Conservation (phyloP, 176 grass and related monocot species). For the Paspalum vaginatum region DNA sequence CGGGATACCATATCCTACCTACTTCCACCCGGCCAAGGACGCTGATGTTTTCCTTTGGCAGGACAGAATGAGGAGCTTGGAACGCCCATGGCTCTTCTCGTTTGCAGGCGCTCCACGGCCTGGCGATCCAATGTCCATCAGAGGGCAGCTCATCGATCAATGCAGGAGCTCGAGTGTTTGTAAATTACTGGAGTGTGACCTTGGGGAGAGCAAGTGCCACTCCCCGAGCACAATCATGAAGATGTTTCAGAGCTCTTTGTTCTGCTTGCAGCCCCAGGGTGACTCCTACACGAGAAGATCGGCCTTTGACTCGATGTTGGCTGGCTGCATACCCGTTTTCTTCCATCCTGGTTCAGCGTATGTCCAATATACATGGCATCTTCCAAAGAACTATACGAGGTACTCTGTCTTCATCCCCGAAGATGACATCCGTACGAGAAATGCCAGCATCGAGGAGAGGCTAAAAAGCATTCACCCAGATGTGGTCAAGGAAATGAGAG, state of each 20-base stretch:
- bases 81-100: conserved; percentile 83
- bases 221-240: conserved; percentile 91
- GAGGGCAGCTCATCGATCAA: conserved; percentile 83
- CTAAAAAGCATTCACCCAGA: conserved; percentile 65
- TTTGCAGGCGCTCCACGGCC: conserved; percentile 94
- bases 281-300: conserved; percentile 95
- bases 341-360: conserved; percentile 97
- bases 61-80: conserved; percentile 88
- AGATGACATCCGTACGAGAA: conserved; percentile 57
- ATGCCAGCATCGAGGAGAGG: conserved; percentile 72
- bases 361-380: conserved; percentile 93
- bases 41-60: conserved; percentile 87
- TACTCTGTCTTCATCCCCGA: conserved; percentile 98
- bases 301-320: conserved; percentile 91
- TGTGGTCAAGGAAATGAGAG: conserved; percentile 68
- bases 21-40: conserved; percentile 92
- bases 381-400: conserved; percentile 85
- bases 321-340: conserved; percentile 97
- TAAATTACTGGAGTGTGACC: conserved; percentile 88
- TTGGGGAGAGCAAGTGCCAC: conserved; percentile 96
- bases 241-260: conserved; percentile 96
- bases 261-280: conserved; percentile 95
- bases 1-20: conserved; percentile 85
- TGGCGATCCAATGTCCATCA: conserved; percentile 82
- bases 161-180: conserved; percentile 76